Percentiles rank a stretch among this genome's conserved stretches.
phyloP scores from a whole-genome alignment of 768 basidiomycete species.

The Russula olivacea region DNA sequence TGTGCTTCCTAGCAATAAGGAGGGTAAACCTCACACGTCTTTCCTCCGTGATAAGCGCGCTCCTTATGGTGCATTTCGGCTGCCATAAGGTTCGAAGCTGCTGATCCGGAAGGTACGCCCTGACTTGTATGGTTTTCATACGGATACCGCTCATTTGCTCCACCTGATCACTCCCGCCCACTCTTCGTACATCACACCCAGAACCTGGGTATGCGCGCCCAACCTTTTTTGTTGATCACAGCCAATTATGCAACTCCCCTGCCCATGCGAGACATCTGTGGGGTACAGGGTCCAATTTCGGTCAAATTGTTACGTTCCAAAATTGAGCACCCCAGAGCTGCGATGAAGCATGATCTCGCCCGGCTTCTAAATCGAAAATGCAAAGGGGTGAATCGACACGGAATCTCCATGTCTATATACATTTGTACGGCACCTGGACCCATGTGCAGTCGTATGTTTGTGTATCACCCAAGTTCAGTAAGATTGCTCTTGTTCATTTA shows the following conservation, averaged over 20 bases:
- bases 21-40: constrained; percentile 31
- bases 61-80: background rate
- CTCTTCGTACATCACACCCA: constrained; percentile 43
- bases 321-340: background rate
- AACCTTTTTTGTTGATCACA: constrained; percentile 41
- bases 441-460: background rate
- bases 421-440: background rate
- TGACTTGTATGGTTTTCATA: background rate
- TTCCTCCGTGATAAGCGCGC: background rate
- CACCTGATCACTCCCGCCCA: background rate
- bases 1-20: constrained; percentile 38
- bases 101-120: constrained; percentile 34
- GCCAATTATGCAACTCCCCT: constrained; percentile 43
- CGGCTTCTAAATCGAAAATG: constrained; percentile 6
- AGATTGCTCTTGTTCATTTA: background rate
- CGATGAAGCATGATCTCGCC: background rate
- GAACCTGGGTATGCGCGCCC: constrained; percentile 39
- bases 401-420: background rate
- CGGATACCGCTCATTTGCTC: background rate
- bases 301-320: constrained; percentile 39
- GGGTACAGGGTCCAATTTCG: constrained; percentile 42
- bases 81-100: constrained; percentile 37
- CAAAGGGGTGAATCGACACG: background rate
- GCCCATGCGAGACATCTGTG: constrained; percentile 41
- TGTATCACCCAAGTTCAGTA: constrained; percentile 1